Conservation (phyloP, 169 alveolate genomes). For the Toxoplasma gondii region DNA sequence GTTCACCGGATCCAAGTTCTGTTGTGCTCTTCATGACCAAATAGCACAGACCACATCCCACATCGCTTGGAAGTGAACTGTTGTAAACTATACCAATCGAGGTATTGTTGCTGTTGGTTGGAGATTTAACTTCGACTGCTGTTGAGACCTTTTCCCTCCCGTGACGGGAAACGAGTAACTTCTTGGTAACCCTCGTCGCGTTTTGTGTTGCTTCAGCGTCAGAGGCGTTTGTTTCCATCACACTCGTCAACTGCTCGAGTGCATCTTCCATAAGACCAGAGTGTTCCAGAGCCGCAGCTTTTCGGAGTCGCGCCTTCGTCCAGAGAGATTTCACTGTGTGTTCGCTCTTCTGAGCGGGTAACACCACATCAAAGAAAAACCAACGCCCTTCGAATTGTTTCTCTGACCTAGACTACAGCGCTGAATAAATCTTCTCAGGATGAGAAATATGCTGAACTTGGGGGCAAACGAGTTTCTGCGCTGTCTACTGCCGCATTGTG, state of each 20-base stretch:
- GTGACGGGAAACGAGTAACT: neutral
- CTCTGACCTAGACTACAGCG: neutral
- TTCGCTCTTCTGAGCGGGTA: neutral
- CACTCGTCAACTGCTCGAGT: neutral
- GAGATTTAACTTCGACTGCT: neutral
- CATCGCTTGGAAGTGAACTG: no score
- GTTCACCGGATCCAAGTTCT: no score
- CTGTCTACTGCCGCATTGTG: no score
- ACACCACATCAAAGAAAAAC: neutral
- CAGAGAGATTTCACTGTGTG: neutral
- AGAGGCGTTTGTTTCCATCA: neutral
- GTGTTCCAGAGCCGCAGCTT: neutral
- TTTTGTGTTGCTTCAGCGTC: neutral
- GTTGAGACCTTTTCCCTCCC: neutral
- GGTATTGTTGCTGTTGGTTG: neutral
- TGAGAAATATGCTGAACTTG: no score
- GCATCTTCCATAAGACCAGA: neutral
- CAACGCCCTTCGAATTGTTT: neutral
- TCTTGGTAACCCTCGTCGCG: neutral
- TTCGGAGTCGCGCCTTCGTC: conserved; percentile 25
- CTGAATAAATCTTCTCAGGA: no score
- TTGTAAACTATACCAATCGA: neutral
- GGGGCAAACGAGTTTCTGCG: no score
- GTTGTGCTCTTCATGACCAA: no score
- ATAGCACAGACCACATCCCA: no score